phyloP scores from a whole-genome alignment of 1,139 yeast genomes.

The Debaryomyces sp. region DNA sequence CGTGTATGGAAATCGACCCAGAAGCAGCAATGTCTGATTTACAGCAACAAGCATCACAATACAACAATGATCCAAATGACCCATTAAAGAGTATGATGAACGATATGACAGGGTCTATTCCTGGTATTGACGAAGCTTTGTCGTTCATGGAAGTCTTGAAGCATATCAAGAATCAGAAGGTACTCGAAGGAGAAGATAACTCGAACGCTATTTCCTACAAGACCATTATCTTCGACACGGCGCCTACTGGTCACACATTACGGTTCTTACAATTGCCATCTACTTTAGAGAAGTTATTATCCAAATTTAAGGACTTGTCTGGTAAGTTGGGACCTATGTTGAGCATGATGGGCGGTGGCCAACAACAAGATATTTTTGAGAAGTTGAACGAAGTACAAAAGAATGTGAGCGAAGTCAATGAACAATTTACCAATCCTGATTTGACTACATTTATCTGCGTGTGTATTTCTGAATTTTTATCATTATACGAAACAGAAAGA shows the following conservation, averaged over 20 bases:
- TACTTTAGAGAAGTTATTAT: conserved; percentile 82
- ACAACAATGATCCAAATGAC: conserved; percentile 59
- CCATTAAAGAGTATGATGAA: conserved; percentile 76
- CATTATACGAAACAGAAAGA: conserved; percentile 95
- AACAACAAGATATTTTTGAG: conserved; percentile 76
- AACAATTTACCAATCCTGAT: conserved; percentile 94
- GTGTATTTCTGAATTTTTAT: conserved; percentile 93
- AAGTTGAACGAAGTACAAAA: conserved; percentile 84
- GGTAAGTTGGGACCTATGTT: conserved; percentile 91
- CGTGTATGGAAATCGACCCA: conserved; percentile 99
- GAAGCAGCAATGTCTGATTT: conserved; percentile 91
- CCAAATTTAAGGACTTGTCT: conserved; percentile 83
- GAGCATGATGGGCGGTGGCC: conserved; percentile 70
- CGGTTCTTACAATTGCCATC: conserved; percentile 93
- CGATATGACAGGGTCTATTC: conserved; percentile 92
- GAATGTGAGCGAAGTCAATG: conserved; percentile 84
- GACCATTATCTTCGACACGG: conserved; percentile 94
- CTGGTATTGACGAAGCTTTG: conserved; percentile 97
- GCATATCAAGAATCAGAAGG: conserved; percentile 82
- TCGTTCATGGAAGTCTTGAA: conserved; percentile 97
- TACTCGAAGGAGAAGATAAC: conserved; percentile 16
- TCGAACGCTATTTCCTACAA: conserved; percentile 53
- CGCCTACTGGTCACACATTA: conserved; percentile 97
- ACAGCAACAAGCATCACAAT: conserved; percentile 60
- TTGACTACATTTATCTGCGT: conserved; percentile 96